Percentiles rank a stretch among this genome's conserved stretches.
These are phyloP conservation scores for Pseudogymnoascus sp. DNA, from an alignment of 2,329 filamentous ascomycete species.

Conservation along the genomic window DNA sequence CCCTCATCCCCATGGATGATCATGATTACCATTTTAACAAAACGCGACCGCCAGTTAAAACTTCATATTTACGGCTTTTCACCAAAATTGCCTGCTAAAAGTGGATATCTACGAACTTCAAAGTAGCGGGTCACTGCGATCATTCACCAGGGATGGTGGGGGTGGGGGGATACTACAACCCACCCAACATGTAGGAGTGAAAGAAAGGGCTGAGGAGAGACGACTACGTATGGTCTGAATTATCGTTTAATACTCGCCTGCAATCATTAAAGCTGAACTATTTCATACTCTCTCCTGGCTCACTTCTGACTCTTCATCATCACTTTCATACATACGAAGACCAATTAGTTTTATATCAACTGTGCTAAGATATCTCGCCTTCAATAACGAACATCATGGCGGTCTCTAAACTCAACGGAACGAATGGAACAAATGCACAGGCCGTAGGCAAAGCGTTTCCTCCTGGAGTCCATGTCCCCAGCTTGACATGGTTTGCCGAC, in stretches of 20 bases:
- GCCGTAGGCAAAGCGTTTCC: constrained; percentile 14
- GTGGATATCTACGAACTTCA: background rate
- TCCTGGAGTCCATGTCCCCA: constrained; percentile 21
- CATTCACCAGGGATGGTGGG: background rate
- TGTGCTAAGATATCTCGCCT: background rate
- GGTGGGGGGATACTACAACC: background rate
- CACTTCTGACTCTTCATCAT: background rate
- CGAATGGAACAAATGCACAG: background rate
- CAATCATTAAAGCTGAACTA: background rate
- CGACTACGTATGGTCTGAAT: background rate
- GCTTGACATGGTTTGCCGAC: constrained; percentile 20
- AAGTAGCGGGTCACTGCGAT: background rate
- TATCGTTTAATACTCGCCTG: background rate
- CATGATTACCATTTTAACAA: background rate
- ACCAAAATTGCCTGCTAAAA: background rate
- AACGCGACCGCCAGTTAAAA: background rate
- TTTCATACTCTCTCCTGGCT: background rate
- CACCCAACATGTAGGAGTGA: background rate
- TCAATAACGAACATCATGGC: background rate
- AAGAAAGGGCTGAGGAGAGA: background rate
- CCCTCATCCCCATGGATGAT: background rate
- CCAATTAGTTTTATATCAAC: background rate
- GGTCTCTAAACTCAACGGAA: background rate
- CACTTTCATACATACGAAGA: background rate
- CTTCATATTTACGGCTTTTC: background rate